Percentiles rank a stretch among this genome's conserved stretches.
These are phyloP conservation scores for Westerdykella sp. DNA, from an alignment of 2,329 filamentous ascomycete genomes.

Conservation along the genomic window DNA sequence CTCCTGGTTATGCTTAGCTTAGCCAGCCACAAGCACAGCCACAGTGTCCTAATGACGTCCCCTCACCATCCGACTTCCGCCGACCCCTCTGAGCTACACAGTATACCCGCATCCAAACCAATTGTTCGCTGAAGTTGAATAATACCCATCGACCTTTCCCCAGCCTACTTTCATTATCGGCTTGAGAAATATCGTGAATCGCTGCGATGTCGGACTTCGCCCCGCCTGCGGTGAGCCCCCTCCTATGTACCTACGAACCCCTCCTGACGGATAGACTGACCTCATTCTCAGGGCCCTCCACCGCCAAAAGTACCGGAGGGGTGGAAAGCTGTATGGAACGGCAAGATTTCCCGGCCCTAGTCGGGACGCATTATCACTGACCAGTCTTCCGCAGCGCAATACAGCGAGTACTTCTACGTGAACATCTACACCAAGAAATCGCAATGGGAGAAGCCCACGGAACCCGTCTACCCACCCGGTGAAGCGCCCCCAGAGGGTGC, in stretches of 20 bases:
- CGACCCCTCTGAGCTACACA: too few species aligned
- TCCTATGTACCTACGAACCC: background rate
- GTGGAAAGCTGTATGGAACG: conserved; percentile 79
- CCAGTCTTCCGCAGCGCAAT: conserved; percentile 52
- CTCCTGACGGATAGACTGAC: conserved; percentile 6
- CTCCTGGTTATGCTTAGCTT: too few species aligned
- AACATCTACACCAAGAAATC: conserved; percentile 83
- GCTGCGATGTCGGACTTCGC: conserved; percentile 31
- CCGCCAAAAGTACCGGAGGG: conserved; percentile 64
- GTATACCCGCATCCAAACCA: too few species aligned
- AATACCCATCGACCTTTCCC: too few species aligned
- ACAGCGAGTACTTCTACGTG: conserved; percentile 91
- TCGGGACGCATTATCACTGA: background rate
- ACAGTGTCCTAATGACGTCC: too few species aligned
- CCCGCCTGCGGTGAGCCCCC: conserved; percentile 27
- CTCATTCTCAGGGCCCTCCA: conserved; percentile 42
- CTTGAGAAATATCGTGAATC: too few species aligned
- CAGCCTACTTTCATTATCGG: too few species aligned
- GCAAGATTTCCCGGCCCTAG: conserved; percentile 3
- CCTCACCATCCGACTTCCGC: too few species aligned
- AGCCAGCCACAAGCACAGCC: too few species aligned
- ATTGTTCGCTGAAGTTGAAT: too few species aligned
- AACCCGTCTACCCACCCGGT: conserved; percentile 53
- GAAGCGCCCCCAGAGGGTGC: conserved; percentile 50
- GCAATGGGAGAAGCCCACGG: conserved; percentile 80